Conservation (phyloP, 2,329 filamentous ascomycete genomes). For the Dactylellina leptospora region DNA sequence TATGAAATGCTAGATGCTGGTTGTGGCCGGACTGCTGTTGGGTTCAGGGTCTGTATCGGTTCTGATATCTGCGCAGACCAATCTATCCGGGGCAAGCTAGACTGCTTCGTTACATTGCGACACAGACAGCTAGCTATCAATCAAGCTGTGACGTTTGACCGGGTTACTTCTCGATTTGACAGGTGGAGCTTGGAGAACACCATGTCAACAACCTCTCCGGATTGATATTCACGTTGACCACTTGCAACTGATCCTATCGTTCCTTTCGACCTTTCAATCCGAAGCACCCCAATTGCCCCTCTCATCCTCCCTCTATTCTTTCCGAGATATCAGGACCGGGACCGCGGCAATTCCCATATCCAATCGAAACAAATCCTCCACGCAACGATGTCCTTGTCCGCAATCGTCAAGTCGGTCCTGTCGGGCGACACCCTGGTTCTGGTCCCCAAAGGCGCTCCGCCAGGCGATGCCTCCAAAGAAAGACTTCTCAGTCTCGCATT, state of each 20-base stretch:
- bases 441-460: conserved; percentile 29
- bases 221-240: too few species aligned
- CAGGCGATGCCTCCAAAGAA: conserved; percentile 40
- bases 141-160: conserved; percentile 42
- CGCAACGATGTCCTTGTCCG: conserved; percentile 28
- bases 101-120: too few species aligned
- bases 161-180: conserved; percentile 27
- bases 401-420: conserved; percentile 50
- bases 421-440: conserved; percentile 52
- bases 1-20: too few species aligned
- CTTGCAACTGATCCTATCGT: conserved; percentile 12
- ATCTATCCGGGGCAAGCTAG: too few species aligned
- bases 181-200: conserved; percentile 52
- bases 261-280: conserved; percentile 14
- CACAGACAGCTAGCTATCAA: neutral
- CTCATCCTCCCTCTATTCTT: too few species aligned
- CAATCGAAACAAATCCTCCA: conserved; percentile 10
- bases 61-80: too few species aligned
- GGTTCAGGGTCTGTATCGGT: too few species aligned
- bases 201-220: conserved; percentile 47
- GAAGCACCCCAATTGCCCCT: too few species aligned
- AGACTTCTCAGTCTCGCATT: conserved; percentile 79
- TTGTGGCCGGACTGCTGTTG: too few species aligned
- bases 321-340: too few species aligned
- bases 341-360: conserved; percentile 12